phyloP scores from a whole-genome alignment of 257 asterid genomes.

The Haberlea rhodopensis region DNA sequence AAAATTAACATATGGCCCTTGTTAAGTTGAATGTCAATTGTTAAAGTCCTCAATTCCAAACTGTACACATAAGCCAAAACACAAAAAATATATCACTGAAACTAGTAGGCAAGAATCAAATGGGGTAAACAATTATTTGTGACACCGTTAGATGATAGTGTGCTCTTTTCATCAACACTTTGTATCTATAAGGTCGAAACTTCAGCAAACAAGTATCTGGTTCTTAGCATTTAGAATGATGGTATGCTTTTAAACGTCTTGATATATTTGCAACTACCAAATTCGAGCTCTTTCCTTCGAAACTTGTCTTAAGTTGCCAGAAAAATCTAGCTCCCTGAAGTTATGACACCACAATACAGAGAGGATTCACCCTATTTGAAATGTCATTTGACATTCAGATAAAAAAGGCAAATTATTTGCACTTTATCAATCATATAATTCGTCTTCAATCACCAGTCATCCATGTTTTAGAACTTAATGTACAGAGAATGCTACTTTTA shows the following conservation, averaged over 20 bases:
- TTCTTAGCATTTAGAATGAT: too few species aligned
- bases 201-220: too few species aligned
- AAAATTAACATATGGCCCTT: conserved; percentile 5
- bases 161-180: too few species aligned
- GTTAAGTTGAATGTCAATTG: background rate
- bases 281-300: background rate
- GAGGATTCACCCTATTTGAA: too few species aligned
- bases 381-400: background rate
- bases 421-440: background rate
- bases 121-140: conserved; percentile 16
- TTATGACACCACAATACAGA: too few species aligned
- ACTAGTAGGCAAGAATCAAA: conserved; percentile 19
- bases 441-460: background rate
- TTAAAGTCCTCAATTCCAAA: conserved; percentile 9
- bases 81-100: background rate
- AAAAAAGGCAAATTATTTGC: too few species aligned
- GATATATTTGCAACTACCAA: too few species aligned
- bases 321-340: background rate
- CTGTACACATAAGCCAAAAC: conserved; percentile 1
- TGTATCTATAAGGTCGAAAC: too few species aligned
- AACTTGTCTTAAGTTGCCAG: background rate
- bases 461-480: too few species aligned
- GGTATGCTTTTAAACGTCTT: too few species aligned
- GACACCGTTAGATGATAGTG: too few species aligned
- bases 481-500: too few species aligned